Conservation (phyloP, 768 basidiomycete genomes). For the Suillus spraguei region DNA sequence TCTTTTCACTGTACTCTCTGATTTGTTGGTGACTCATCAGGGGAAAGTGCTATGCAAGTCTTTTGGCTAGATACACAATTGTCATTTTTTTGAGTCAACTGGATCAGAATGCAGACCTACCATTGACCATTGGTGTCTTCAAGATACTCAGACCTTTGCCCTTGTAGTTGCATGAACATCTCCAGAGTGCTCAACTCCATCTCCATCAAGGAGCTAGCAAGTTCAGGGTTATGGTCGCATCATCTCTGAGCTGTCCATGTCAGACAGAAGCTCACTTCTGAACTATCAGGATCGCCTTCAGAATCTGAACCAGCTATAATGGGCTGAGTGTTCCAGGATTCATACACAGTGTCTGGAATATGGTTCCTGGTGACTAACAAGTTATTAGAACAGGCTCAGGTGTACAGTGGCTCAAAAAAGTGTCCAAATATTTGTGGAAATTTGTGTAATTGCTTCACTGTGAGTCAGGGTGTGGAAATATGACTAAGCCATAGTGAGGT, state of each 20-base stretch:
- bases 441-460: too few species aligned
- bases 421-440: too few species aligned
- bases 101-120: not conserved
- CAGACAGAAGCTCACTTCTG: not conserved
- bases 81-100: not conserved
- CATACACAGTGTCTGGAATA: not conserved
- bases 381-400: not conserved
- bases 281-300: not conserved
- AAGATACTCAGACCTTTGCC: not conserved
- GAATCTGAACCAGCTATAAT: not conserved
- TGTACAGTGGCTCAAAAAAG: too few species aligned
- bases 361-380: not conserved
- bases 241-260: not conserved
- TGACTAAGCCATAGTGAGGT: too few species aligned
- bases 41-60: not conserved
- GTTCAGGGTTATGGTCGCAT: not conserved
- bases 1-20: not conserved
- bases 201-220: slow-evolving; percentile 1
- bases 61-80: not conserved
- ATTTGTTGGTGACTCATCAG: not conserved
- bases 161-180: not conserved
- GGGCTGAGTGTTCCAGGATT: not conserved
- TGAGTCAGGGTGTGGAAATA: too few species aligned
- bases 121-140: not conserved
- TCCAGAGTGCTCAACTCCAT: not conserved